Evolutionary conservation across 2,329 filamentous ascomycete species (phyloP), one percentile per base, ranked within the genome.

Genomic region (Pseudodiploospora longispora): DNA sequence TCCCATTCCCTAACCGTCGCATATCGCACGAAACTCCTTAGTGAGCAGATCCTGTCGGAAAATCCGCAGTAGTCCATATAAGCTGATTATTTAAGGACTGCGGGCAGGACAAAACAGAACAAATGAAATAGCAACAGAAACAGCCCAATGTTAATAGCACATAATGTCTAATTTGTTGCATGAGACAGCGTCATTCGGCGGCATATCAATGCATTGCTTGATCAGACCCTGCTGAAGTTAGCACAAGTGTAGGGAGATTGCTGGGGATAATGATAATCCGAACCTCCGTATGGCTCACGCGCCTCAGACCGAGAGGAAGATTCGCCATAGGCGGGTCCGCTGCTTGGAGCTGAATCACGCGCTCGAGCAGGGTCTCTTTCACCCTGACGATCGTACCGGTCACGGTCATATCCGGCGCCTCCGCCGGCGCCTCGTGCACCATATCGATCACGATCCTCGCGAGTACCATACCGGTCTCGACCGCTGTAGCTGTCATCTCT

Each of bases 341-440:
- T 36, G 32, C 58, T 59, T 32, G 60, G 52, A 38, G 63, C 61
- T 33, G 62, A 57, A 35, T 71, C 68, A 32, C 68, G 65, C 30
- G 64, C 55, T 45, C 67, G 66, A 36, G 61, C 54, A 44, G 61
- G 56, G 32, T 69, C 66, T 38, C 68, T 67, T 27, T 70, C 67
- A 41, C 57, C 58, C 42, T 58, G 62, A 42, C 72, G 70, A 42
- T 78, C 72, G 40, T 74, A 74, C 47, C 71, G 67, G 10, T 70
- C 67, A 41, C 67, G 64, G 10, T 74, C 74, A 47, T 75, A 73
- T 35, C 68, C 69, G 48, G 69, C 65, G 29, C 60, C 59, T 47
- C 59, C 55, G 44, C 63, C 58, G 42, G 57, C 51, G 31, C 44
- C 36, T 38, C 65, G 66, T 41, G 59, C 52, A n/a, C 56, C 56